Conservation (phyloP, 2,329 filamentous ascomycete genomes). For the Ascochyta rabiei region DNA sequence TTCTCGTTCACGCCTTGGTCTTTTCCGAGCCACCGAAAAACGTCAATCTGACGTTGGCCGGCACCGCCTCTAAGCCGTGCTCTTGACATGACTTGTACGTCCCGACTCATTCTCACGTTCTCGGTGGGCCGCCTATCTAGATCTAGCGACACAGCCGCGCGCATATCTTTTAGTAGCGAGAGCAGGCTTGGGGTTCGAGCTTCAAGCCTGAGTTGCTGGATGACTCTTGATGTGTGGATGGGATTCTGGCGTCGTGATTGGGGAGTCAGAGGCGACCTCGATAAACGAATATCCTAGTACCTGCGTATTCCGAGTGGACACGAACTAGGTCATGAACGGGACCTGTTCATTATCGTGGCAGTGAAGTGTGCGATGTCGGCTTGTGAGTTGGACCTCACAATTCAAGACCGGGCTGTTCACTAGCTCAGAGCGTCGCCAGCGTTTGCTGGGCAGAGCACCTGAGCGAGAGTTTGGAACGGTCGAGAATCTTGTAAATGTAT, state of each 20-base stretch:
- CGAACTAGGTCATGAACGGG: background rate
- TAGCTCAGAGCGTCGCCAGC: background rate
- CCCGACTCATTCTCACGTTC: background rate
- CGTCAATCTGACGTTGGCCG: background rate
- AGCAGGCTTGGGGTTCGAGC: background rate
- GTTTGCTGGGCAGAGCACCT: background rate
- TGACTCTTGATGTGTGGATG: background rate
- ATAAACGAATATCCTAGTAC: background rate
- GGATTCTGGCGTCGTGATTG: background rate
- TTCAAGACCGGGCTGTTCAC: background rate
- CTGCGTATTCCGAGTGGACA: background rate
- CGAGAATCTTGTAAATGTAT: constrained; percentile 1
- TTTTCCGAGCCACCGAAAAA: background rate
- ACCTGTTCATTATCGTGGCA: background rate
- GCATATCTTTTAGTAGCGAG: background rate
- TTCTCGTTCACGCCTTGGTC: background rate
- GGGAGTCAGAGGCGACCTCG: background rate
- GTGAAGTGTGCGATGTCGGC: constrained; percentile 2
- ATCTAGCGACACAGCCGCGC: background rate
- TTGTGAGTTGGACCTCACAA: background rate
- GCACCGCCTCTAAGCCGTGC: constrained; percentile 1
- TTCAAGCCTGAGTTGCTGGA: background rate
- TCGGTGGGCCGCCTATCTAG: background rate
- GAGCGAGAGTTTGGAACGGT: background rate
- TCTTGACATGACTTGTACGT: background rate